Evolutionary conservation across 352 stramenopile genomes (phyloP), one percentile per base, ranked within the genome.

Genomic region (Phytophthora sansomeana): DNA sequence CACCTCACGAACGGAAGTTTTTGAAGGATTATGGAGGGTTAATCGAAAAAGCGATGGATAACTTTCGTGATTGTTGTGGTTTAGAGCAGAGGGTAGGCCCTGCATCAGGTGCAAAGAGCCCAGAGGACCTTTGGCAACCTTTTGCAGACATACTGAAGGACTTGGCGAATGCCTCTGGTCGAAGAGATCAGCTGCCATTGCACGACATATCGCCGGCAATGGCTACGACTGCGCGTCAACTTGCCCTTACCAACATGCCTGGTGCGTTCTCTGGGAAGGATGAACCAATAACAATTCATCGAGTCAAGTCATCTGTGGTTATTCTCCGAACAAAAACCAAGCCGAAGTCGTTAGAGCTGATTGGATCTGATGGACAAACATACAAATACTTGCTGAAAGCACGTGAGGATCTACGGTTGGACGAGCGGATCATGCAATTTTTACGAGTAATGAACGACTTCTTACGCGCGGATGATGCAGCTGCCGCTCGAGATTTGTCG

Each of bases 381-480:
- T 87, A 95, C 67, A 87, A 81, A 14, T 97, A 96, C 48, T 61
- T 97, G 44, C 71, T 97, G 1, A 97, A 97, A 50, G 87, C 90
- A 4, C 73, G 85, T 16, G 91, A 97, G 69, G 91, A 97, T 60
- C 68, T 97, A 29, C 87, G 87, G 17, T 75, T 97, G 21, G 91
- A 97, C 59, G 89, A 97, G 60, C 81, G 91, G 5, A 84, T 97
- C 48, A 97, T 97, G 91, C 91, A 97, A 74, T 90, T 96, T 39
- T 64, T 97, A 38, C 63, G 60, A 28, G 82, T 84, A 30, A 79
- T 85, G 17, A 97, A 97, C 59, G 74, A 76, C 14, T 86, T 96
- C 24, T 58, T 97, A 41, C 53, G 57, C 30, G 73, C 77, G 26
- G 77, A 94, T 71, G 65, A 67, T 0, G 49, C 54, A n/a, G 72